Evolutionary conservation across 2,329 filamentous ascomycete species (phyloP), one percentile per base, ranked within the genome.

Genomic region (Hypomyces perniciosus): DNA sequence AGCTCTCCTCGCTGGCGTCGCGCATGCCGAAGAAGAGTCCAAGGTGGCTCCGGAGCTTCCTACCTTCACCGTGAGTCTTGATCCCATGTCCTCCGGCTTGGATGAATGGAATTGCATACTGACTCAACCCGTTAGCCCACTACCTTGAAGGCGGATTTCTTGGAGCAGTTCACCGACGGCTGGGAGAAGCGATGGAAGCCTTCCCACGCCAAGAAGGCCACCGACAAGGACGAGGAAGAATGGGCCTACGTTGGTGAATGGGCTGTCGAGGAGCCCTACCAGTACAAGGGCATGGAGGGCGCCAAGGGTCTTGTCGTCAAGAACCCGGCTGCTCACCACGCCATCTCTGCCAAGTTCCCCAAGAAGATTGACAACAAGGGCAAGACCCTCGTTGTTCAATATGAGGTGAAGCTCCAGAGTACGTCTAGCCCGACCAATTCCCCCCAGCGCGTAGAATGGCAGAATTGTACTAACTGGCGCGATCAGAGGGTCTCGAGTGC

Each of bases 341-440:
- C 93, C 77, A 99, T 99, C 72, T 99, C 93, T 45, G 90, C 93
- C 76, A 97, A 97, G 75, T 97, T 99, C 78, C 84, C 88, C 69
- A 90, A 95, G 80, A 86, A 88, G 74, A 88, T 99, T 66, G 87
- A 96, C 75, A 93, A 95, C 83, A 97, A 92, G 83, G 90, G 81
- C 75, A 95, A 99, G 80, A 88, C 90, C 54, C 82, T 99, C 46
- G 93, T 99, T 61, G 90, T 99, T 48, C 93, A 99, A 75, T 99
- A 99, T 69, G 93, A 99, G 72, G 93, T 97, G 68, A 99, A 99
- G 83, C 88, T 96, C 59, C 93, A 99, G 77, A 90, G 89, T 95
- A 80, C 9, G n/a, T 37, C 34, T 37, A 37, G n/a, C 34, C 9
- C 34, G 34, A 9, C 9, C 34, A 37, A 37, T n/a, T 4, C 20